Conservation (phyloP, 2,329 filamentous ascomycete species). For the Arachnopeziza araneosa region DNA sequence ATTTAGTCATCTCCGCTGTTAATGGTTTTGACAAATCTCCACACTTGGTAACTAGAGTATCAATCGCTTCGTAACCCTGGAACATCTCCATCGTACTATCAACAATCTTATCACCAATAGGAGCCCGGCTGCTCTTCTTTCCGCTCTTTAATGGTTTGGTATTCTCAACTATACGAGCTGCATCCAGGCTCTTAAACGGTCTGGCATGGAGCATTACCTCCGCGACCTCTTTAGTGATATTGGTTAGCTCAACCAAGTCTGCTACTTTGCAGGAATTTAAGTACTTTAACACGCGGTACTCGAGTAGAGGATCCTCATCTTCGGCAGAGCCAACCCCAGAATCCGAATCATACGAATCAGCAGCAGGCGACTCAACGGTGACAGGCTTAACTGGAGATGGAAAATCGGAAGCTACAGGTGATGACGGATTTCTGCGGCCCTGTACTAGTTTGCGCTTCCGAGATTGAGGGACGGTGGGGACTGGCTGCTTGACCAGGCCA, state of each 20-base stretch:
- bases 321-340: slow-evolving; percentile 24
- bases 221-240: slow-evolving; percentile 64
- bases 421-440: slow-evolving; percentile 23
- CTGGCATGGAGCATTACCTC: slow-evolving; percentile 65
- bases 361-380: neutral
- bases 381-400: slow-evolving; percentile 6
- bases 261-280: slow-evolving; percentile 74
- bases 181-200: slow-evolving; percentile 64
- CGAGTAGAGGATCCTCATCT: slow-evolving; percentile 39
- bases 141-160: slow-evolving; percentile 41
- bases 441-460: slow-evolving; percentile 30
- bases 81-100: slow-evolving; percentile 68
- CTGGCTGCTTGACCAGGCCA: slow-evolving; percentile 12
- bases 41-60: slow-evolving; percentile 72
- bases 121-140: slow-evolving; percentile 41
- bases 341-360: slow-evolving; percentile 28
- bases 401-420: slow-evolving; percentile 20
- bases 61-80: slow-evolving; percentile 74
- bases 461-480: slow-evolving; percentile 21
- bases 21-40: slow-evolving; percentile 66
- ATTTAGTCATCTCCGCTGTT: slow-evolving; percentile 57
- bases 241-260: slow-evolving; percentile 77
- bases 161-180: slow-evolving; percentile 59
- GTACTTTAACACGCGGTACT: slow-evolving; percentile 63
- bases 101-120: slow-evolving; percentile 61